Evolutionary conservation across 164 flowering plant species (phyloP).

Genomic region (Vitis vinifera): ASM3070453v1 NC_081817.1:29153001-29153500

Average conservation of each 20-base stretch:
- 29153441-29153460: too few species aligned
- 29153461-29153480: too few species aligned
- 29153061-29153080: constrained; percentile 28
- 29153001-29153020: constrained; percentile 31
- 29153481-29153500: too few species aligned
- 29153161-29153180: constrained; percentile 50
- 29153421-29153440: background rate
- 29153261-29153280: constrained; percentile 45
- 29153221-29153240: constrained; percentile 22
- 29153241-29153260: constrained; percentile 43
- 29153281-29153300: constrained; percentile 44
- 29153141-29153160: constrained; percentile 31
- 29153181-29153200: constrained; percentile 35
- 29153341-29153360: constrained; percentile 67
- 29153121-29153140: constrained; percentile 48
- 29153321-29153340: constrained; percentile 84
- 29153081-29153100: constrained; percentile 59
- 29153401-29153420: constrained; percentile 65
- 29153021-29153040: constrained; percentile 52
- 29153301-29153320: constrained; percentile 18
- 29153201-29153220: constrained; percentile 45
- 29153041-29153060: constrained; percentile 21
- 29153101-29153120: constrained; percentile 60
- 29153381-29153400: constrained; percentile 90
- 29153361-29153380: constrained; percentile 74